A percentile compares a stretch with the other conserved stretches of the same genome.
Evolutionary conservation across 2,329 filamentous ascomycete species (phyloP).

Genomic region (Bipolaris cookei): DNA sequence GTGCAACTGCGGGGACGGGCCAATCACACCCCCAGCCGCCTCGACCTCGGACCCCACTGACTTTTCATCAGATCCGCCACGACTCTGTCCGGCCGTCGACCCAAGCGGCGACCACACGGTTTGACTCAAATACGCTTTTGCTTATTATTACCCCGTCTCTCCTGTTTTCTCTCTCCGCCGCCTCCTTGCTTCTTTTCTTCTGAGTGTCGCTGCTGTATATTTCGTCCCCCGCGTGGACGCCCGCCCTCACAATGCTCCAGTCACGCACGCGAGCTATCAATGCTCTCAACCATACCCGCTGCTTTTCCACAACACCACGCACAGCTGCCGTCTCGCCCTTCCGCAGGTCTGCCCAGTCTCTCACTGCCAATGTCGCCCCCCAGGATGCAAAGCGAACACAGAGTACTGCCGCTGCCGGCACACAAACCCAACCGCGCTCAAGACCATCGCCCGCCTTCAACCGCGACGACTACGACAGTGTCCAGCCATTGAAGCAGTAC

Average conservation of each 20-base stretch:
- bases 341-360: constrained; percentile 45
- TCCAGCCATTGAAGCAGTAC: constrained; percentile 56
- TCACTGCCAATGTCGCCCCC: constrained; percentile 39
- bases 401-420: constrained; percentile 51
- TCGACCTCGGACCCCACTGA: constrained; percentile 18
- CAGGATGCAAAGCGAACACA: constrained; percentile 52
- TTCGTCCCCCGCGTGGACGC: constrained; percentile 22
- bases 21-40: constrained; percentile 17
- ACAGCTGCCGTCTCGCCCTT: constrained; percentile 54
- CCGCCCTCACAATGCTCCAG: constrained; percentile 42
- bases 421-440: constrained; percentile 33
- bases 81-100: constrained; percentile 15
- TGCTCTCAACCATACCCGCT: constrained; percentile 49
- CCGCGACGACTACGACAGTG: constrained; percentile 52
- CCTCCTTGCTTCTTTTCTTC: constrained; percentile 11
- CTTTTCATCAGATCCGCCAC: constrained; percentile 17
- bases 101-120: constrained; percentile 12
- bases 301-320: constrained; percentile 52
- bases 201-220: too few relatives aligned
- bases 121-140: constrained; percentile 27
- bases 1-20: constrained; percentile 14
- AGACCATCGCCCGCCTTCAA: constrained; percentile 59
- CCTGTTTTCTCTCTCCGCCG: constrained; percentile 4
- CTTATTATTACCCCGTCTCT: neutral
- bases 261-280: constrained; percentile 46